Conservation (phyloP, 129 eudicot genomes). For the Chrysanthemum makinoi region DNA sequence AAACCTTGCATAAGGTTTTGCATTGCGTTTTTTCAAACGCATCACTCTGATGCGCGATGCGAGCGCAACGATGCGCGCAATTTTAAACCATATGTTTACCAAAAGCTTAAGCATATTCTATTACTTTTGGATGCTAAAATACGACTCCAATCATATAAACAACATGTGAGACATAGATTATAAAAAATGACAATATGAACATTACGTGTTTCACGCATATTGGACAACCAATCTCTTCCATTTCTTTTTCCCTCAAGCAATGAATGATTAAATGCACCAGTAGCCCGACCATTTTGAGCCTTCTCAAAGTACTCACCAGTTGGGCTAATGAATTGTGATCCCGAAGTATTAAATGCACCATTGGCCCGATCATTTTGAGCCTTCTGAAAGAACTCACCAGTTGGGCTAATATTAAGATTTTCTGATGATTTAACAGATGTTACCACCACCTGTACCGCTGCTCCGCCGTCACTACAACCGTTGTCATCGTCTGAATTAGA, state of each 20-base stretch:
- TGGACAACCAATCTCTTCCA: constrained; percentile 63
- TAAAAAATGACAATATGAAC: background rate
- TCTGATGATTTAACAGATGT: no score
- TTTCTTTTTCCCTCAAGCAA: constrained; percentile 40
- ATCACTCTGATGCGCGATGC: no score
- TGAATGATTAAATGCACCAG: constrained; percentile 30
- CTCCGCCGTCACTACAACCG: no score
- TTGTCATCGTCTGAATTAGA: no score
- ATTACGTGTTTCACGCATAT: constrained; percentile 59
- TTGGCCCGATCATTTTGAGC: constrained; percentile 25
- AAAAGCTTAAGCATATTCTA: background rate
- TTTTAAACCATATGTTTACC: background rate
- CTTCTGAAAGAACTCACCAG: constrained; percentile 26
- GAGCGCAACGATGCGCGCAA: no score
- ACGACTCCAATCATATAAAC: constrained; percentile 9
- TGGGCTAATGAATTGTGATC: constrained; percentile 28
- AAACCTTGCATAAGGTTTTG: no score
- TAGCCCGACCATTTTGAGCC: constrained; percentile 25
- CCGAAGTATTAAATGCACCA: constrained; percentile 32
- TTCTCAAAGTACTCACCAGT: constrained; percentile 29
- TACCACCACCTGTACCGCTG: no score
- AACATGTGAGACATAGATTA: background rate
- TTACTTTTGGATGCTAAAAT: background rate
- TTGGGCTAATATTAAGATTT: no score
- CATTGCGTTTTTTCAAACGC: no score